Conservation (phyloP, 1,284 basidiomycete species). For the Fomitopsis schrenkii region DNA sequence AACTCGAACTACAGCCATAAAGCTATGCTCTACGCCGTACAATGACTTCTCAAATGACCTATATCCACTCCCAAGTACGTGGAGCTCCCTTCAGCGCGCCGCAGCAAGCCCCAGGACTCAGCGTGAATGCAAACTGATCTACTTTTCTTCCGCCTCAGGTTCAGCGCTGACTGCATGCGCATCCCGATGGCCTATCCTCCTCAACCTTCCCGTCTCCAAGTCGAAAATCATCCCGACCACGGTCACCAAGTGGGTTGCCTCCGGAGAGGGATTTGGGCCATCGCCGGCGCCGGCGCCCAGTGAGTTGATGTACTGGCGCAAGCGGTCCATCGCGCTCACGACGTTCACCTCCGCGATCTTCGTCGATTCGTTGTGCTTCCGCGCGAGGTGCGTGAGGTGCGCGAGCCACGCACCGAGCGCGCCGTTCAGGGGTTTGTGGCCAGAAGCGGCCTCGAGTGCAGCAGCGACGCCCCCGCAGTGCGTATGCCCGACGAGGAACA, state of each 20-base stretch:
- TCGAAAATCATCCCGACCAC: neutral
- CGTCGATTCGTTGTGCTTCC: neutral
- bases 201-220: neutral
- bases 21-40: too few relatives aligned
- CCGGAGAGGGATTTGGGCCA: neutral
- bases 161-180: neutral
- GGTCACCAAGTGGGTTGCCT: neutral
- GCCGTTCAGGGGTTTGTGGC: neutral
- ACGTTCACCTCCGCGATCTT: neutral
- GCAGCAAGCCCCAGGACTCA: too few relatives aligned
- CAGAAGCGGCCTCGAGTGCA: neutral
- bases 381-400: neutral
- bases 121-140: neutral
- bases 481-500: conserved; percentile 19
- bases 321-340: neutral
- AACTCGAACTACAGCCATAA: too few relatives aligned
- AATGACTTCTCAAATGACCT: too few relatives aligned
- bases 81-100: too few relatives aligned
- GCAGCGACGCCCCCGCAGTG: conserved; percentile 13
- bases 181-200: neutral
- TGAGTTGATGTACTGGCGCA: neutral
- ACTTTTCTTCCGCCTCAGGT: neutral
- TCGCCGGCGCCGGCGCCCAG: neutral
- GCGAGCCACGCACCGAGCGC: neutral
- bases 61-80: too few relatives aligned